These are phyloP conservation scores for Thielaviopsis ethacetica DNA, from an alignment of 2,329 filamentous ascomycete species.

Conservation along the genomic window DNA sequence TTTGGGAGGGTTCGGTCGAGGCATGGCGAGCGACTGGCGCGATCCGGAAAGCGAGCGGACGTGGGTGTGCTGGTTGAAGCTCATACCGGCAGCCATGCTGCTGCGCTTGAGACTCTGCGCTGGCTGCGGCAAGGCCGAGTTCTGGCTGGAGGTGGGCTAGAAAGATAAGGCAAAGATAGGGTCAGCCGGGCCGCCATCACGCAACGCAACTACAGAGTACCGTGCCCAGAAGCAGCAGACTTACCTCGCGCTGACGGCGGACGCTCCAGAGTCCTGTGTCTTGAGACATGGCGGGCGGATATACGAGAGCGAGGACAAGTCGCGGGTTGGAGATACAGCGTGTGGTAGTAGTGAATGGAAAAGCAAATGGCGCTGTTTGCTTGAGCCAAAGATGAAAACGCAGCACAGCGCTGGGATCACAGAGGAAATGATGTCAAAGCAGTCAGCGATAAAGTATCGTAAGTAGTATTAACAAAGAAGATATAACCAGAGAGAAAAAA, in stretches of 20 bases:
- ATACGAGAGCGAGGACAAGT: background rate
- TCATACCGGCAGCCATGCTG: slow-evolving; percentile 54
- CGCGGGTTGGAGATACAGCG: background rate
- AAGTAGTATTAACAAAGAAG: background rate
- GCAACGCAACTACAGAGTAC: background rate
- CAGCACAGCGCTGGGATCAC: background rate
- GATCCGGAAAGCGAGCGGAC: slow-evolving; percentile 68
- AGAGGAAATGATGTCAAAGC: background rate
- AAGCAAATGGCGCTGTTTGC: background rate
- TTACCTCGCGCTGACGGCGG: slow-evolving; percentile 77
- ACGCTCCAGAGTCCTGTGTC: slow-evolving; percentile 81
- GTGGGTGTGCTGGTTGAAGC: slow-evolving; percentile 50
- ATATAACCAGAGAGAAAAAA: background rate
- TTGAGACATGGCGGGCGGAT: slow-evolving; percentile 51
- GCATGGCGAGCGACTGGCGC: slow-evolving; percentile 70
- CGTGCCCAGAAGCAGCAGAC: slow-evolving; percentile 15
- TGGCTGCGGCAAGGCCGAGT: slow-evolving; percentile 76
- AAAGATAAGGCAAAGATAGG: background rate
- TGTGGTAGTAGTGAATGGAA: background rate
- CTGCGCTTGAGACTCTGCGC: slow-evolving; percentile 88
- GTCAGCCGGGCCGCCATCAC: background rate
- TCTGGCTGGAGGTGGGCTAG: slow-evolving; percentile 36
- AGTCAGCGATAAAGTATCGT: background rate
- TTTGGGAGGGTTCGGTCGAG: slow-evolving; percentile 69
- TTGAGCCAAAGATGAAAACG: background rate